These are phyloP conservation scores for Yamagishiella unicocca DNA, from an alignment of 139 green algal species.

Conservation along the genomic window DNA sequence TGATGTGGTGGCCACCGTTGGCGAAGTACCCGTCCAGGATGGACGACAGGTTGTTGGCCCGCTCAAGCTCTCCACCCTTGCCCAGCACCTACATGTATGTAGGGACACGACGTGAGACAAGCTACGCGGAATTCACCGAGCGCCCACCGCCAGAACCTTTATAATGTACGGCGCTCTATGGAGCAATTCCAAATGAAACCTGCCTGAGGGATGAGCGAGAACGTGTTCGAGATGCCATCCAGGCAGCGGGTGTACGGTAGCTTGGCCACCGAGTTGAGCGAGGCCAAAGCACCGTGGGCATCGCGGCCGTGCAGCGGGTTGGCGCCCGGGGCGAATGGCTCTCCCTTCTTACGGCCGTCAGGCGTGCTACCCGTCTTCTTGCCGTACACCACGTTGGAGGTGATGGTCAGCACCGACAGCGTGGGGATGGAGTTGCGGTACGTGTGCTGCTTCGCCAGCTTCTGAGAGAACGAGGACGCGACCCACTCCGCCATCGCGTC, in stretches of 20 bases:
- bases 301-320: slow-evolving; percentile 83
- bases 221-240: slow-evolving; percentile 86
- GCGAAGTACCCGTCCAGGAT: slow-evolving; percentile 84
- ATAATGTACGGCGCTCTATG: not conserved
- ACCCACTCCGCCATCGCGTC: slow-evolving; percentile 74
- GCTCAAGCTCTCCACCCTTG: slow-evolving; percentile 50
- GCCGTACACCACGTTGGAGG: slow-evolving; percentile 81
- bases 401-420: slow-evolving; percentile 86
- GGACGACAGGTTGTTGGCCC: slow-evolving; percentile 69
- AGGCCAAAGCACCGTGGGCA: slow-evolving; percentile 73
- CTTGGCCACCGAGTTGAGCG: slow-evolving; percentile 70
- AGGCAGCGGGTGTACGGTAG: slow-evolving; percentile 72
- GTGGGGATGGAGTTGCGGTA: slow-evolving; percentile 79
- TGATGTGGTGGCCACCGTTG: slow-evolving; percentile 80
- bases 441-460: slow-evolving; percentile 70
- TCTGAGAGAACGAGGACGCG: slow-evolving; percentile 65
- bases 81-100: slow-evolving; percentile 66
- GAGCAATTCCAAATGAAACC: not conserved
- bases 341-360: slow-evolving; percentile 78
- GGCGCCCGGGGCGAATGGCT: slow-evolving; percentile 77
- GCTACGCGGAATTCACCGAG: too few species aligned
- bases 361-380: slow-evolving; percentile 77
- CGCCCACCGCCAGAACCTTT: not conserved
- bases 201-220: slow-evolving; percentile 73
- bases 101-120: too few species aligned